phyloP scores from a whole-genome alignment of 2,329 filamentous ascomycete species.

The Alternaria sp. region DNA sequence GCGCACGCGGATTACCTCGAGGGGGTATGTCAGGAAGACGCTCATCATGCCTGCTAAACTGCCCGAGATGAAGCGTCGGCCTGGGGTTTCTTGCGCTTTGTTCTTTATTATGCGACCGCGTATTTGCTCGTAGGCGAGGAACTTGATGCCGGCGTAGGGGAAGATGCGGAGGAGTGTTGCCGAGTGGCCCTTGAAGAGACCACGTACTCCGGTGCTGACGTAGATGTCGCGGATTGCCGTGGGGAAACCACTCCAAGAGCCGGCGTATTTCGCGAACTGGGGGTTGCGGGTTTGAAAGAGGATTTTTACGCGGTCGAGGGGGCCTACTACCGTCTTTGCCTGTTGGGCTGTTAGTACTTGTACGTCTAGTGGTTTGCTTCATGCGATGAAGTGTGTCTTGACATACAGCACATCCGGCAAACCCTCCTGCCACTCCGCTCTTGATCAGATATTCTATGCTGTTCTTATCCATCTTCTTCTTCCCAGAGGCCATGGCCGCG shows the following conservation, averaged over 20 bases:
- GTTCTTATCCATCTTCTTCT: conserved; percentile 67
- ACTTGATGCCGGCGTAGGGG: conserved; percentile 97
- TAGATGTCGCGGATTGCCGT: conserved; percentile 87
- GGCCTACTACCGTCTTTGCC: conserved; percentile 95
- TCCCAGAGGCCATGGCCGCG: conserved; percentile 8
- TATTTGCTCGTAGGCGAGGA: conserved; percentile 96
- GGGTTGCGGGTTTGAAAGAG: conserved; percentile 97
- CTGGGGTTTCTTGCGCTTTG: conserved; percentile 78
- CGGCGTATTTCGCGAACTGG: conserved; percentile 90
- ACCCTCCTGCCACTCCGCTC: conserved; percentile 84
- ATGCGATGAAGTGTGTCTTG: background rate
- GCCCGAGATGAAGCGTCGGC: conserved; percentile 78
- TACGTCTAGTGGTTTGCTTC: background rate
- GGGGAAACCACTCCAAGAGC: conserved; percentile 86
- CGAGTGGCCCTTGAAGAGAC: conserved; percentile 92
- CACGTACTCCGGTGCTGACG: conserved; percentile 72
- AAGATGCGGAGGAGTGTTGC: conserved; percentile 95
- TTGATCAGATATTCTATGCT: conserved; percentile 85
- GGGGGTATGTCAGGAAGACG: conserved; percentile 94
- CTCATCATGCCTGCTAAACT: conserved; percentile 84
- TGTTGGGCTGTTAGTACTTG: conserved; percentile 51
- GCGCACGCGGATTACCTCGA: conserved; percentile 92
- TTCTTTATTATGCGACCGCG: conserved; percentile 78
- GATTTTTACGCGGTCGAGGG: conserved; percentile 97
- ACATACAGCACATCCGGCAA: conserved; percentile 90